Base-by-base conservation (phyloP, 495 filamentous ascomycete genomes). In the Penicillium lividum region DNA sequence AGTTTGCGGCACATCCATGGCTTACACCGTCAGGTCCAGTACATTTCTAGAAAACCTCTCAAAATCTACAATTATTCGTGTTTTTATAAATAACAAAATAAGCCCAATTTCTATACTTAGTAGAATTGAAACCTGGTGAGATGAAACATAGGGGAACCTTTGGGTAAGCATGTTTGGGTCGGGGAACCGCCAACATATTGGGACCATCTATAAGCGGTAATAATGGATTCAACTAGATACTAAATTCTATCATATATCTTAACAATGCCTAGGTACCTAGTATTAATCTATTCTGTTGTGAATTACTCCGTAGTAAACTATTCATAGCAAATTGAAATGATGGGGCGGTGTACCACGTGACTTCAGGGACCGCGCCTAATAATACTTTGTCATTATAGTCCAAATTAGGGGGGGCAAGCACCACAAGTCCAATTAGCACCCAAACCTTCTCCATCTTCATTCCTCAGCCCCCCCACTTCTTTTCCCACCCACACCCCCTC, bases 401-500 rank as follows among this genome's bases (percentile, higher is more conserved):
- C 38, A 40, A 40, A 51, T 51, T 51, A 51, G 49, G 49, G 49
- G 49, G 30, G 28, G 27, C 13, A 30, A 5, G 28, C 46, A 16
- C 27, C 28, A 30, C 43, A 49, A 49, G 46, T 49, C 46, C 46
- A 49, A 49, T 52, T 52, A 33, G 47, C 47, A 52, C 46, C 46
- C 31, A 51, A 36, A 25, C 30, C 30, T 52, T 63, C 61, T 63
- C 61, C 64, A 67, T 65, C 59, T 59, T 50, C 64, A 58, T 63
- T 63, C 54, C 46, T 49, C 46, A 49, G 46, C 46, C 46, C 65
- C 56, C 60, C 66, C 60, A 64, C 55, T 58, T 63, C 58, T 44
- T 53, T 62, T 53, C 51, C 55, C 50, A 50, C 46, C 49, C 42
- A 40, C 22, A 22, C 22, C 43, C 48, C 47, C 40, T 51, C 28